Evolutionary conservation across 306 rosid species (phyloP), one percentile per base, ranked within the genome.

Genomic region (Cicer yamashitae): DNA sequence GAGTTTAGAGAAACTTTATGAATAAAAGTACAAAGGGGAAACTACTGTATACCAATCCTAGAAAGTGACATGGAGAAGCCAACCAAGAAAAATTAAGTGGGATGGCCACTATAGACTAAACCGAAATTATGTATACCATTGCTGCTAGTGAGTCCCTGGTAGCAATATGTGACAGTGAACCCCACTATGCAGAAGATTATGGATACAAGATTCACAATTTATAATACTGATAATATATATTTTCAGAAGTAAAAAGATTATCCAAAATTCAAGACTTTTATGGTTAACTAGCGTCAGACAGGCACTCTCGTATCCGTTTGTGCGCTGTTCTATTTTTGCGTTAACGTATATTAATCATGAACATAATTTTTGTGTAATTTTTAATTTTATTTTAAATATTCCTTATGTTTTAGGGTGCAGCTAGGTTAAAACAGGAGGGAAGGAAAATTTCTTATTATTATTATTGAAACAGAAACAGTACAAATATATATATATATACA

Each of bases 21-120:
- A 65, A 48, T 40, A 52, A n/a, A 60, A 71, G 43, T 48, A 48
- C 53, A 47, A 20, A 59, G 64, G 4, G 46, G 11, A 18, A 69
- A 60, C 54, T 38, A 45, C 47, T n/a, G 7, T 1, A 1, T 59
- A 39, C 6, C 37, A 44, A 46, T 17, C 69, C 60, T 22, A 9
- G 51, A 44, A 17, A 45, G 22, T 45, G 11, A 45, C 11, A 7
- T 48, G n/a, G 45, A 48, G 45, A 11, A 25, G 25, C 45, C 30
- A 68, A 48, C n/a, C 30, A 48, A 48, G 56, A 67, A 25, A 67
- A 44, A 44, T 8, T 30, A 59, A 43, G 44, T 12, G 58, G 11
- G 22, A 7, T 47, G 73, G 58, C 56, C 18, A 25, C 41, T 45
- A 45, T 46, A 22, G 11, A 25, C 41, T 45, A 45, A 22, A 22